Evolutionary conservation across 768 basidiomycete genomes (phyloP), one percentile per base, ranked within the genome.

Genomic region (Xerocomus potaroensis): DNA sequence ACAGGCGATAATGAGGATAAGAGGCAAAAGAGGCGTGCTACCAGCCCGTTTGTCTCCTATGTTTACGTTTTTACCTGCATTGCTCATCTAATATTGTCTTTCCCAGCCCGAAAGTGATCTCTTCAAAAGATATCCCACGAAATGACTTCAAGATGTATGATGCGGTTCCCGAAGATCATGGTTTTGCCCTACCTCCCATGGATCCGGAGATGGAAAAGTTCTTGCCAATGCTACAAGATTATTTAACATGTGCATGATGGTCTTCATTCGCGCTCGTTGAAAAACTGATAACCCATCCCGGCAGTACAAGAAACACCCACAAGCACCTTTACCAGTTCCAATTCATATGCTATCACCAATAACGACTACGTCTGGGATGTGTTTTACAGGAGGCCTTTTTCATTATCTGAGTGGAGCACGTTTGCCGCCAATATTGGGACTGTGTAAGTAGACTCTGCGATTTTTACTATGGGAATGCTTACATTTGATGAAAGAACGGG

Each of bases 361-460:
- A 74, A 74, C 22, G 88, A 89, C 55, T 91, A 87, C 53, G 88
- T 91, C 19, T 90, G 83, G 80, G 88, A 91, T 57, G 78, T 91
- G 18, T 91, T 89, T 59, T 89, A 87, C 55, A 84, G 84, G 52
- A 73, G 81, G 19, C 81, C 83, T 0, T 73, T 74, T 16, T 74
- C 79, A 10, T 62, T 79, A 32, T 72, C 72, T 15, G 81, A 84
- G 63, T 81, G 82, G 75, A 78, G 78, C 45, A 72, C 76, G 16
- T 72, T 70, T 7, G 72, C 71, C 1, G 77, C 78, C 5, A 75
- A 75, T 37, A 67, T 85, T 45, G 88, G 75, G 16, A 88, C 79
- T 0, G 58, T 86, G 87, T 90, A 62, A 41, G 78, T 66, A 21
- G 8, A 24, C 29, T 41, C 34, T 34, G 15, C 27, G 48, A 21